These are phyloP conservation scores for Pinus tabuliformis DNA, from an alignment of 75 land plant species.

Conservation along the genomic window DNA sequence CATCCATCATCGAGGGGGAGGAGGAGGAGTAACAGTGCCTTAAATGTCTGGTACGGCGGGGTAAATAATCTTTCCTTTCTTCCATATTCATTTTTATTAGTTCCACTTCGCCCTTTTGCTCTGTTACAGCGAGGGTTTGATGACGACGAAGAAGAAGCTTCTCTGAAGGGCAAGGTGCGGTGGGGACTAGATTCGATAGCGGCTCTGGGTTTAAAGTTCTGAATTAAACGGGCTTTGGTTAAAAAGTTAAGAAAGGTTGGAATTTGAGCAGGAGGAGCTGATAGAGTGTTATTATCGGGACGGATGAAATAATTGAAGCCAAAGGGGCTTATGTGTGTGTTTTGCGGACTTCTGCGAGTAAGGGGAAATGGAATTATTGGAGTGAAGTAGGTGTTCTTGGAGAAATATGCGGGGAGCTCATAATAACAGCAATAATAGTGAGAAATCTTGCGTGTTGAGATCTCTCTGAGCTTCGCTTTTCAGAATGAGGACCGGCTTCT, in stretches of 20 bases:
- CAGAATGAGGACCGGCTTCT: slow-evolving; percentile 6
- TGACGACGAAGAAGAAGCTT: slow-evolving; percentile 1
- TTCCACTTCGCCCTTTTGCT: not conserved
- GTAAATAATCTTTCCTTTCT: not conserved
- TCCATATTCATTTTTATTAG: not conserved
- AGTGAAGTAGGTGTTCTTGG: not conserved
- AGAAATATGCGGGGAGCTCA: not conserved
- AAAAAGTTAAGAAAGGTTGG: not conserved
- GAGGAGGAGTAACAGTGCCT: not conserved
- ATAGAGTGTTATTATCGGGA: not conserved
- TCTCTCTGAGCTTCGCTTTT: not conserved
- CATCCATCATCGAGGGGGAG: not conserved
- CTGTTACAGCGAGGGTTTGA: slow-evolving; percentile 2
- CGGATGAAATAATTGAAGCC: not conserved
- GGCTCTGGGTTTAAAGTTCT: not conserved
- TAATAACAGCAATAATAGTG: not conserved
- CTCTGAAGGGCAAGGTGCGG: no score
- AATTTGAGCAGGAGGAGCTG: not conserved
- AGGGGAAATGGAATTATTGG: not conserved
- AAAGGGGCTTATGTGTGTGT: not conserved
- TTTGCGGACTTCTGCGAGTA: not conserved
- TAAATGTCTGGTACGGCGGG: not conserved
- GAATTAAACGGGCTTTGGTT: not conserved
- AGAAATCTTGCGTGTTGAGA: not conserved
- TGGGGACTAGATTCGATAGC: not conserved